Evolutionary conservation across 768 basidiomycete species (phyloP), one percentile per base, ranked within the genome.

Genomic region (Symmetrospora coprosmae): DNA sequence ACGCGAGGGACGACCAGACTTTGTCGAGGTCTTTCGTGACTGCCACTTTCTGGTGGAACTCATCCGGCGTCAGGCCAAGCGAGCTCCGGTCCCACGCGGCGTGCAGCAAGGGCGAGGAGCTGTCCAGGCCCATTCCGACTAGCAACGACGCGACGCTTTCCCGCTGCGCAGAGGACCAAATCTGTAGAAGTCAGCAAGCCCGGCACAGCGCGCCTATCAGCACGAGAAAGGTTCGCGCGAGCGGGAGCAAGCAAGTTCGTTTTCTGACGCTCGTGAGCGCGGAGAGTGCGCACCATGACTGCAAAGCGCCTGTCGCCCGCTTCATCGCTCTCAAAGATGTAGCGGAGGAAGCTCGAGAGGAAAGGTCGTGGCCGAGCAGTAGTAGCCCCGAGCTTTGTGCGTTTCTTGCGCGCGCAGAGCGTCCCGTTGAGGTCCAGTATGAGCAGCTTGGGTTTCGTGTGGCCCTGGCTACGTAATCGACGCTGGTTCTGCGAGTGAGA

Each of bases 351-450:
- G 2, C 63, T 43, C 6, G 65, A 30, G 28, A 68, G 56, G 60
- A 63, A 68, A 27, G 67, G 67, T 1, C 67, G 39, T 1, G 50
- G 52, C 23, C 62, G 27, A 17, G 67, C 65, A 9, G 41, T 34
- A 40, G 43, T 62, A 1, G 59, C 39, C 17, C 59, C 64, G 4
- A 9, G n/a, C 0, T n/a, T 27, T 4, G 55, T 53, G 6, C 63
- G 34, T 21, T 56, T 46, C 8, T 52, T 41, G 6, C 67, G 63
- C 19, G 51, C 60, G 0, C 66, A 50, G n/a, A 68, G 50, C 5
- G 65, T 66, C 46, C 66, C 52, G 49, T 68, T 68, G 9, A 68
- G 53, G 31, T 68, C 67, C 16, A 68, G 51, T 16, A 68, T 43
- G 17, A 68, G 25, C n/a, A 65, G 27, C 2, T 46, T 38, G 1